These are phyloP conservation scores for Cynara cardunculus DNA, from an alignment of 129 eudicot species.

Conservation along the genomic window DNA sequence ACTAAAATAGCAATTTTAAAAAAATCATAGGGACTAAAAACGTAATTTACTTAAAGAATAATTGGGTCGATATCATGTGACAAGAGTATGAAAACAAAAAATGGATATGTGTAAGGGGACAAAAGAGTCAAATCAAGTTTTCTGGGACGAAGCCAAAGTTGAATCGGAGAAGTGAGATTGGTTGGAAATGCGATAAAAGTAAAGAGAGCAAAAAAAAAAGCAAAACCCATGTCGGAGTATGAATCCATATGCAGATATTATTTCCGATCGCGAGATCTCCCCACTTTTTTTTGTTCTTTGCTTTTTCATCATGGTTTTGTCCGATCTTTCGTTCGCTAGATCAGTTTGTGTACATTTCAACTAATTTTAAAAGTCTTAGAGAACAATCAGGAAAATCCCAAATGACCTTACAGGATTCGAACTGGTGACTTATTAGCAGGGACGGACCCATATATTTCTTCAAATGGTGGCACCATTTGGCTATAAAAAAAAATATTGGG, in stretches of 20 bases:
- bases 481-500: no score
- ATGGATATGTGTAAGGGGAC: background rate
- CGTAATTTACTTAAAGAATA: no score
- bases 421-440: no score
- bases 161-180: slow-evolving; percentile 14
- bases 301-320: slow-evolving; percentile 24
- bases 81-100: background rate
- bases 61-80: background rate
- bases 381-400: no score
- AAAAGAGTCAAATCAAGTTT: slow-evolving; percentile 18
- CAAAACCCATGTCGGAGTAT: slow-evolving; percentile 12
- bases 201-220: slow-evolving; percentile 17
- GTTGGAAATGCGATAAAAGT: slow-evolving; percentile 25
- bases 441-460: no score
- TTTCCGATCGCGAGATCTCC: slow-evolving; percentile 15
- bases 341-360: no score
- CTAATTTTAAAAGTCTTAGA: no score
- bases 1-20: no score
- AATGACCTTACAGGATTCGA: no score
- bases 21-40: no score
- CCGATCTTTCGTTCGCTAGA: background rate
- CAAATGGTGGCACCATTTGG: no score
- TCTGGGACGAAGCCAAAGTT: slow-evolving; percentile 31
- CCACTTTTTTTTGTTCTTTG: slow-evolving; percentile 18
- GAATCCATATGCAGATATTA: slow-evolving; percentile 17